Percentiles rank a stretch among this genome's conserved stretches.
phyloP scores from a whole-genome alignment of 2,329 filamentous ascomycete genomes.

The Gnomoniopsis smithogilvyi region DNA sequence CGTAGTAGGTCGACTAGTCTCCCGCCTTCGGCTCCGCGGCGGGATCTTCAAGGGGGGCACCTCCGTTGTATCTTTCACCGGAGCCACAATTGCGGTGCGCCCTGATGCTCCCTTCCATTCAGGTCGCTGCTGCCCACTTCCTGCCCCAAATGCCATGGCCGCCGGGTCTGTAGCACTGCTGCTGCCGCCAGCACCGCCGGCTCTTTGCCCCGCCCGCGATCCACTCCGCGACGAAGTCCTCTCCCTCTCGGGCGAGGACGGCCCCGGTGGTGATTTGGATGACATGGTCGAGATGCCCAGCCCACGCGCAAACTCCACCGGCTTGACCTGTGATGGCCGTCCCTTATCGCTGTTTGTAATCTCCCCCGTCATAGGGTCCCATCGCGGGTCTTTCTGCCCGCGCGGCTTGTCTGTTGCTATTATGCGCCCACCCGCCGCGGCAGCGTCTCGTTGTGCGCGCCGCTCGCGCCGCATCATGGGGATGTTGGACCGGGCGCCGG shows the following conservation, averaged over 20 bases:
- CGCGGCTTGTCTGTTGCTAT: conserved; percentile 1
- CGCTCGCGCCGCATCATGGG: conserved; percentile 51
- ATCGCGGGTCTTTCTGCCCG: conserved; percentile 40
- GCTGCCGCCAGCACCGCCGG: background rate
- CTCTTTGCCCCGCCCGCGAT: conserved; percentile 5
- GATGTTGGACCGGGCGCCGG: conserved; percentile 37
- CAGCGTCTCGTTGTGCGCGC: conserved; percentile 9
- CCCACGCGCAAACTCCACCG: conserved; percentile 44
- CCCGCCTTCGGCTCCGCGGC: conserved; percentile 34
- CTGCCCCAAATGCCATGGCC: conserved; percentile 32
- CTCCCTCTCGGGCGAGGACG: conserved; percentile 31
- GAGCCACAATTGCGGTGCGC: conserved; percentile 59
- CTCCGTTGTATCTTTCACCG: conserved; percentile 58
- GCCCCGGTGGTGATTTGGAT: conserved; percentile 27
- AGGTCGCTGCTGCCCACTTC: conserved; percentile 34
- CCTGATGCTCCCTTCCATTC: conserved; percentile 74
- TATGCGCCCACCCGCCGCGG: background rate
- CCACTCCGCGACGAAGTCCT: conserved; percentile 1
- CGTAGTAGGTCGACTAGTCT: background rate
- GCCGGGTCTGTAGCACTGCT: conserved; percentile 29
- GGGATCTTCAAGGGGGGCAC: conserved; percentile 56
- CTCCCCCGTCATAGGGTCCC: conserved; percentile 67
- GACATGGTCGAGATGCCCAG: conserved; percentile 26
- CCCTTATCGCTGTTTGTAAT: conserved; percentile 56
- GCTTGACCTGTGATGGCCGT: conserved; percentile 53